These are phyloP conservation scores for Filobasidium floriforme DNA, from an alignment of 768 basidiomycete genomes.

Conservation along the genomic window DNA sequence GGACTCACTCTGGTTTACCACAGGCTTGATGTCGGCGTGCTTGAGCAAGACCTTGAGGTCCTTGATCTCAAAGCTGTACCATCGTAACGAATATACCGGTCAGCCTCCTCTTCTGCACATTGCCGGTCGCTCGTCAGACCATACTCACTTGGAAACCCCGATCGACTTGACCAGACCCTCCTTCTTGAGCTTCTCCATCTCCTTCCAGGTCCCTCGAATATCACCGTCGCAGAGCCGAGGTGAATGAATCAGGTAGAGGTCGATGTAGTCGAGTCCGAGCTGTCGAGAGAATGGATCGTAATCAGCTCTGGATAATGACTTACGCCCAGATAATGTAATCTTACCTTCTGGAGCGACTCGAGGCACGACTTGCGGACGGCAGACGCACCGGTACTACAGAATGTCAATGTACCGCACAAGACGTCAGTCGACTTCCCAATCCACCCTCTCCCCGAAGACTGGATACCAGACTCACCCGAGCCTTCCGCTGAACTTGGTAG, in stretches of 20 bases:
- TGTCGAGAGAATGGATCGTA: slow-evolving; percentile 33
- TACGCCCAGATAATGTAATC: slow-evolving; percentile 17
- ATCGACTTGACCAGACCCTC: slow-evolving; percentile 29
- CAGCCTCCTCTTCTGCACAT: background rate
- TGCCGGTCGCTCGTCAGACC: background rate
- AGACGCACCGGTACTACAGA: background rate
- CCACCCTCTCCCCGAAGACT: no score
- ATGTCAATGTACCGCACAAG: no score
- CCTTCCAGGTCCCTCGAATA: slow-evolving; percentile 15
- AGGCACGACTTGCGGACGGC: slow-evolving; percentile 9
- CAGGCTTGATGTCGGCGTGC: slow-evolving; percentile 55
- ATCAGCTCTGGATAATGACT: background rate
- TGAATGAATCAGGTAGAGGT: slow-evolving; percentile 64
- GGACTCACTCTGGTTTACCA: slow-evolving; percentile 60
- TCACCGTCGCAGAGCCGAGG: slow-evolving; percentile 41
- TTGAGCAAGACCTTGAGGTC: slow-evolving; percentile 54
- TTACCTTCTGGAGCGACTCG: slow-evolving; percentile 17
- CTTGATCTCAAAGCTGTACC: slow-evolving; percentile 53
- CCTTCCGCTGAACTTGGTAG: slow-evolving; percentile 42
- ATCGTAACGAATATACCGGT: slow-evolving; percentile 8
- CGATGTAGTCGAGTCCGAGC: slow-evolving; percentile 58
- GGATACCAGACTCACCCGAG: slow-evolving; percentile 52
- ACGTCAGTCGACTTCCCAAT: no score
- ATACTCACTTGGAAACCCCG: slow-evolving; percentile 54
- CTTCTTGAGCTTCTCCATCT: slow-evolving; percentile 23